Evolutionary conservation across 306 rosid genomes (phyloP), one percentile per base, ranked within the genome.

Genomic region (Rubus idaeus): DNA sequence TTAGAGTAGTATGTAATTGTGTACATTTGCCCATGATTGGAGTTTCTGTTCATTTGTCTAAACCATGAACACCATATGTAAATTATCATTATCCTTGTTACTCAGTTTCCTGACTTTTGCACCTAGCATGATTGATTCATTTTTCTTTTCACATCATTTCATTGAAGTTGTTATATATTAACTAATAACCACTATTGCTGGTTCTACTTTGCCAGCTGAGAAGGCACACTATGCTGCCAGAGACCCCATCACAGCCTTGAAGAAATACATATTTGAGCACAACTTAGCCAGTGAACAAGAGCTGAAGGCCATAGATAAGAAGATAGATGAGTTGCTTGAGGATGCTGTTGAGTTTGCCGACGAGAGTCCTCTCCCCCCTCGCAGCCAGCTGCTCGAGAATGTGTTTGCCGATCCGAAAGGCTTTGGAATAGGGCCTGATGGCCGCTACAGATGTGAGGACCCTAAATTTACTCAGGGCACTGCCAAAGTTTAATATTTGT

Each of bases 321-420:
- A 88, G 89, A 86, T 88, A 6, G 97, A 89, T 14, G 98, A 92
- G 84, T 2, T 88, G 62, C 76, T 96, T 18, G 99, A 96, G 17
- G 98, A 92, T 0, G 91, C 96, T 0, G 99, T 96, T 61, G 93
- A 91, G 74, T 96, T 96, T 57, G 97, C 99, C 1, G 99, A 96
- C 35, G 89, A 80, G 35, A 96, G 99, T 74, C 97, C 98, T 16
- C 85, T 3, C 76, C 99, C 99, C 45, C 78, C 41, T 0, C 97
- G 98, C 78, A 89, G 90, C 86, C 99, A 96, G 90, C 94, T 96
- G 74, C 87, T 96, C 58, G 98, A 96, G 89, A 92, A 96, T 53
- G 99, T 96, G 39, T 96, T 96, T 84, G 97, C 96, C 10, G 99
- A 96, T 89, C 97, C 99, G 3, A 96, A 92, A 80, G 99, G 99